Conservation (phyloP, 148 eudicot genomes). For the Gaultheria prostrata region DNA sequence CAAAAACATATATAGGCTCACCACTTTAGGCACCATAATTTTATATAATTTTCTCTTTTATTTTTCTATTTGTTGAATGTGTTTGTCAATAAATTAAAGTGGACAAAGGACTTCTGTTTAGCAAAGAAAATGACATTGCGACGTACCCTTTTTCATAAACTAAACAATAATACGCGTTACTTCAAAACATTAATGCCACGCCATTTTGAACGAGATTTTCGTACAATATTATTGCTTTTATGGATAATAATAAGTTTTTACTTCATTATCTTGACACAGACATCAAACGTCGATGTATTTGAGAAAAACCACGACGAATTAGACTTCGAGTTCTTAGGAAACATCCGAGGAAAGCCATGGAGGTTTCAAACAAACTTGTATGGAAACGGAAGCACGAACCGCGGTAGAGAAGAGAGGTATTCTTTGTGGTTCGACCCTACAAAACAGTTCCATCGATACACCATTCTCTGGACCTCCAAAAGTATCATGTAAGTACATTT, state of each 20-base stretch:
- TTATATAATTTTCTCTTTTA: background rate
- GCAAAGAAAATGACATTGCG: background rate
- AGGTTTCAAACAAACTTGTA: conserved; percentile 74
- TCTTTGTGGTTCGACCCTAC: conserved; percentile 73
- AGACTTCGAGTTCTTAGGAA: conserved; percentile 72
- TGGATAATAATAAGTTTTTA: background rate
- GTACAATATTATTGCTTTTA: background rate
- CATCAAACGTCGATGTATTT: conserved; percentile 67
- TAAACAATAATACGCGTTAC: background rate
- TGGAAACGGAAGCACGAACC: conserved; percentile 68
- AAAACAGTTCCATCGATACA: conserved; percentile 61
- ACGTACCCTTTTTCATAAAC: background rate
- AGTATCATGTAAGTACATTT: conserved; percentile 45
- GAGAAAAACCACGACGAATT: conserved; percentile 66
- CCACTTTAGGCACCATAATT: background rate
- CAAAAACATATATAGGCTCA: background rate
- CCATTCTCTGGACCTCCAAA: conserved; percentile 71
- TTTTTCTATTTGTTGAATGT: background rate
- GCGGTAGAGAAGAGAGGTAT: conserved; percentile 76
- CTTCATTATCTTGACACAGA: conserved; percentile 25
- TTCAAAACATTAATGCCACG: too few relatives aligned
- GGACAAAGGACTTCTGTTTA: background rate
- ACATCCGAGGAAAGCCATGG: conserved; percentile 65
- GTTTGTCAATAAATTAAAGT: background rate
- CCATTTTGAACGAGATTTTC: too few relatives aligned